Conservation (phyloP, 805 yeast species). For the Candida ovalis region DNA sequence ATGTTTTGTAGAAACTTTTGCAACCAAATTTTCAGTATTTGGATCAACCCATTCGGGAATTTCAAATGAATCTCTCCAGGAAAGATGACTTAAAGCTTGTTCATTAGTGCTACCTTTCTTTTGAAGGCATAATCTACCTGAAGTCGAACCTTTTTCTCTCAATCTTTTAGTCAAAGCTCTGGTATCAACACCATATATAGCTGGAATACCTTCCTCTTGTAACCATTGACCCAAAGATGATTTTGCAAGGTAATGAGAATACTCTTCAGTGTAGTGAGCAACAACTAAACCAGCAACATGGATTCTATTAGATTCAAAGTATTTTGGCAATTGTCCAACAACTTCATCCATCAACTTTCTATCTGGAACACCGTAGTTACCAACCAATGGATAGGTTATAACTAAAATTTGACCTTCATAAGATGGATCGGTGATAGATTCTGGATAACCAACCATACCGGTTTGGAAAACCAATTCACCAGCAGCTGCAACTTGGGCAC, state of each 20-base stretch:
- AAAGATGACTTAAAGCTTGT: conserved; percentile 29
- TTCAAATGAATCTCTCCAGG: conserved; percentile 64
- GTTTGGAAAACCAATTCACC: conserved; percentile 99
- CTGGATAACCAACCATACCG: conserved; percentile 99
- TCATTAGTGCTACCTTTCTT: conserved; percentile 32
- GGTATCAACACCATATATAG: conserved; percentile 96
- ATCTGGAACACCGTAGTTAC: conserved; percentile 99
- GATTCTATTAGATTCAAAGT: conserved; percentile 88
- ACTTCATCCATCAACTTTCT: conserved; percentile 70
- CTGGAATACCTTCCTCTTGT: conserved; percentile 87
- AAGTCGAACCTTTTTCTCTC: conserved; percentile 88
- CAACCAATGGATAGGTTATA: conserved; percentile 93
- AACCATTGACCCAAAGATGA: conserved; percentile 94
- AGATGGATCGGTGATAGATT: conserved; percentile 96
- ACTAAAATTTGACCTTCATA: conserved; percentile 97
- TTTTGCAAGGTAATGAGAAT: conserved; percentile 88
- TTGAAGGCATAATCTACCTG: conserved; percentile 81
- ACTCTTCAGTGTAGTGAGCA: conserved; percentile 95
- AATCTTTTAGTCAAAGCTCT: conserved; percentile 90
- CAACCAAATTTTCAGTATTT: conserved; percentile 85
- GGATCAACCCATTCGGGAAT: conserved; percentile 93
- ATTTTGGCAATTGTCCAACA: conserved; percentile 74
- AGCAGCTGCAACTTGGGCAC: conserved; percentile 83
- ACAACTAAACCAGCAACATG: conserved; percentile 97
- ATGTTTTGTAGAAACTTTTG: conserved; percentile 75